These are phyloP conservation scores for Xanthoparmelia taractica DNA, from an alignment of 495 filamentous ascomycete genomes.

Conservation along the genomic window DNA sequence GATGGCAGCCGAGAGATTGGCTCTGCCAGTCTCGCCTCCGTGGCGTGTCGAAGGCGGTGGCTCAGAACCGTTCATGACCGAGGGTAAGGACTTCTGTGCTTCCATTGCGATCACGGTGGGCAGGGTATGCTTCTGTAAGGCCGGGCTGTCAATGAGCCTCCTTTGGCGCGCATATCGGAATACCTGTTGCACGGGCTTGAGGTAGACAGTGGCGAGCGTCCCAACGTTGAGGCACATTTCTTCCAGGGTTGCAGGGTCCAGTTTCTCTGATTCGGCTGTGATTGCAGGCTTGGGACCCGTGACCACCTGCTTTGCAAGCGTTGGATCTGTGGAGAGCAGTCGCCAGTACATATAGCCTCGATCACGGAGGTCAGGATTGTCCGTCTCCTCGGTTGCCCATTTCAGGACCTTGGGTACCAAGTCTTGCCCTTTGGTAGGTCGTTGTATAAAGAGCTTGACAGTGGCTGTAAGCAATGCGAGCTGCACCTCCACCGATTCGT, in stretches of 20 bases:
- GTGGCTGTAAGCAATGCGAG: constrained; percentile 91
- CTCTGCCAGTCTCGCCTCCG: constrained; percentile 23
- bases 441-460: constrained; percentile 96
- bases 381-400: constrained; percentile 98
- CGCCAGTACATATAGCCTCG: constrained; percentile 99
- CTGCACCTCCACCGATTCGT: constrained; percentile 92
- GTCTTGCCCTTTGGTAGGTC: constrained; percentile 88
- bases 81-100: constrained; percentile 41
- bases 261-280: constrained; percentile 90
- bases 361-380: constrained; percentile 93
- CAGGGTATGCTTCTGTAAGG: constrained; percentile 62
- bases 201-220: constrained; percentile 91
- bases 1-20: constrained; percentile 58
- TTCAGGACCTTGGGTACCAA: constrained; percentile 94
- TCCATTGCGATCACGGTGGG: constrained; percentile 44
- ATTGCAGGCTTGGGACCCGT: constrained; percentile 97
- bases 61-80: constrained; percentile 42
- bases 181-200: constrained; percentile 96
- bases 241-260: constrained; percentile 85
- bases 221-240: constrained; percentile 97
- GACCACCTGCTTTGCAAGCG: constrained; percentile 75
- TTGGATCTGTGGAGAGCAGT: constrained; percentile 86
- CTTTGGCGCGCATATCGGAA: constrained; percentile 82
- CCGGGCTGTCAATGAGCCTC: constrained; percentile 69
- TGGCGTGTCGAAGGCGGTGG: constrained; percentile 9